These are phyloP conservation scores for Viridothelium virens DNA, from an alignment of 495 filamentous ascomycete genomes.

Conservation along the genomic window DNA sequence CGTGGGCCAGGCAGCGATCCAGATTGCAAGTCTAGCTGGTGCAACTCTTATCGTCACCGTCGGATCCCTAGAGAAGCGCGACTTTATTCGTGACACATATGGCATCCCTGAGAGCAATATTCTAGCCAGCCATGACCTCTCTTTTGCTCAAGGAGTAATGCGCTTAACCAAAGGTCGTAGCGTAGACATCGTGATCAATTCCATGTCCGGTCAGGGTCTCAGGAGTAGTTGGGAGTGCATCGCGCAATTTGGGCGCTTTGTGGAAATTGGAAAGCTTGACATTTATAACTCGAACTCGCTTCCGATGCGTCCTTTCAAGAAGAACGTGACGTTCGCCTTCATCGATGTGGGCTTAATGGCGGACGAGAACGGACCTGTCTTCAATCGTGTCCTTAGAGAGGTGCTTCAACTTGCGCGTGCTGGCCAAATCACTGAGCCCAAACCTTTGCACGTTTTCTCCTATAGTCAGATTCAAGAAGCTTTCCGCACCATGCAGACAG, in stretches of 20 bases:
- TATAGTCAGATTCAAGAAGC: constrained; percentile 42
- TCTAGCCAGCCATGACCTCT: constrained; percentile 17
- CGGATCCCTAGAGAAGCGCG: constrained; percentile 36
- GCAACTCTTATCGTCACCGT: constrained; percentile 44
- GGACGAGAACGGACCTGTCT: background rate
- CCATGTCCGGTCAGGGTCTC: constrained; percentile 19
- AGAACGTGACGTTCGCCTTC: constrained; percentile 30
- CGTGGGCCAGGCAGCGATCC: constrained; percentile 44
- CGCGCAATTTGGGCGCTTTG: constrained; percentile 40
- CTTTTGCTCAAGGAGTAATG: constrained; percentile 10
- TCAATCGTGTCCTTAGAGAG: background rate
- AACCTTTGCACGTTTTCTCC: constrained; percentile 14
- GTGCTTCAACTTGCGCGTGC: background rate
- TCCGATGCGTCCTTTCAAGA: constrained; percentile 18
- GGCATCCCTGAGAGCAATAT: constrained; percentile 40
- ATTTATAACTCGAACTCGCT: constrained; percentile 4
- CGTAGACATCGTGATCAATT: constrained; percentile 26
- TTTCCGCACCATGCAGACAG: constrained; percentile 50
- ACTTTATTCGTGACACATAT: constrained; percentile 34
- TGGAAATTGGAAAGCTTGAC: constrained; percentile 40
- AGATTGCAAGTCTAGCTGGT: constrained; percentile 34
- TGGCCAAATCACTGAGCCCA: background rate
- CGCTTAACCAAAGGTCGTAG: constrained; percentile 16
- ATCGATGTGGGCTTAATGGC: constrained; percentile 29
- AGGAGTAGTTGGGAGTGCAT: constrained; percentile 16